Percentiles rank a stretch among this genome's conserved stretches.
phyloP scores from a whole-genome alignment of 495 filamentous ascomycete species.

The Elasticomyces elasticus region DNA sequence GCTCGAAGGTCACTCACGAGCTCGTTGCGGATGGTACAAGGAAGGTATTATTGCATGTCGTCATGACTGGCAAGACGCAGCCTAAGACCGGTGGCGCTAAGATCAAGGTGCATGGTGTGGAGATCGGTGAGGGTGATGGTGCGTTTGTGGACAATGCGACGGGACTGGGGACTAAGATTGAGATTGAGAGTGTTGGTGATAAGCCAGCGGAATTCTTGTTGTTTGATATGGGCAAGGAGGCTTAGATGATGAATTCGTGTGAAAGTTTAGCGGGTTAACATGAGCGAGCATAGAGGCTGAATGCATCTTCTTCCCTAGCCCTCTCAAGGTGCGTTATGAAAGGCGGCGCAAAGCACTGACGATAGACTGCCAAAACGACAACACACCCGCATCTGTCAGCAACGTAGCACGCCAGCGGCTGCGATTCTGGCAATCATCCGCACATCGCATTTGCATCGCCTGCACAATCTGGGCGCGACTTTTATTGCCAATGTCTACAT shows the following conservation, averaged over 20 bases:
- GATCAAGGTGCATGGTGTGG: slow-evolving; percentile 52
- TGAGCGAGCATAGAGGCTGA: too few relatives aligned
- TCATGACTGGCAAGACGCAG: slow-evolving; percentile 45
- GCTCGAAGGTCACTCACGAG: slow-evolving; percentile 36
- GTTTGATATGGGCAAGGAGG: slow-evolving; percentile 32
- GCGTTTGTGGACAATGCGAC: slow-evolving; percentile 46
- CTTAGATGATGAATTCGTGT: neutral
- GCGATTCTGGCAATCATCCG: too few relatives aligned
- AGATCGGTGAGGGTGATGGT: slow-evolving; percentile 63
- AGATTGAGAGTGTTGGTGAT: slow-evolving; percentile 31
- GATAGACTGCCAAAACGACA: too few relatives aligned
- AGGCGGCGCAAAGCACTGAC: too few relatives aligned
- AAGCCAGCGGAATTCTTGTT: slow-evolving; percentile 32
- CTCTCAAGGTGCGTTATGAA: too few relatives aligned
- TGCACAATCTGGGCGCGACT: too few relatives aligned
- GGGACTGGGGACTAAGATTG: slow-evolving; percentile 28
- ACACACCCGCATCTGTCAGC: too few relatives aligned
- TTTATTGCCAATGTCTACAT: too few relatives aligned
- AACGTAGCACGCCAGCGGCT: too few relatives aligned
- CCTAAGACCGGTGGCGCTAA: slow-evolving; percentile 57
- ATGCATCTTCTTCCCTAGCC: too few relatives aligned
- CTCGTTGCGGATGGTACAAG: slow-evolving; percentile 53
- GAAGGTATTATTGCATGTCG: slow-evolving; percentile 67
- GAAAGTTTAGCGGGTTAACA: neutral
- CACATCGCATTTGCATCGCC: too few relatives aligned